Evolutionary conservation across 2,329 filamentous ascomycete species (phyloP).

Genomic region (Fusarium agapanthi): DNA sequence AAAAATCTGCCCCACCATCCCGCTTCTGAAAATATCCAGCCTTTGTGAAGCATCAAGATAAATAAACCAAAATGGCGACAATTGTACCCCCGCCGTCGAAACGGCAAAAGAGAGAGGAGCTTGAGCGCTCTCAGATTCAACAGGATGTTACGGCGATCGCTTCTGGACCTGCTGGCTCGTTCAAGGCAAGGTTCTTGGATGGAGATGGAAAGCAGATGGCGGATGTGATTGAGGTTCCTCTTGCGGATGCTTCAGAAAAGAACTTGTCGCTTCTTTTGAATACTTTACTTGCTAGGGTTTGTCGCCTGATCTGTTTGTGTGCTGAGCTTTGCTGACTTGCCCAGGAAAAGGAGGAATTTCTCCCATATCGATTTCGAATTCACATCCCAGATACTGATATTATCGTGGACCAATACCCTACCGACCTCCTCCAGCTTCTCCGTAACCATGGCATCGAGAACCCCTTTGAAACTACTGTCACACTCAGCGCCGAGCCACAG

Average conservation of each 20-base stretch:
- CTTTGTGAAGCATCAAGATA: conserved; percentile 3
- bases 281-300: conserved; percentile 79
- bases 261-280: conserved; percentile 90
- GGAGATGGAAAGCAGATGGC: conserved; percentile 76
- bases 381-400: conserved; percentile 63
- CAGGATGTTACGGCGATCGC: conserved; percentile 74
- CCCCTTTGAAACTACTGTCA: conserved; percentile 64
- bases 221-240: conserved; percentile 76
- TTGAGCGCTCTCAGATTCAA: conserved; percentile 76
- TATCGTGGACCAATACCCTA: conserved; percentile 65
- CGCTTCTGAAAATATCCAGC: conserved; percentile 15
- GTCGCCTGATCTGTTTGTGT: conserved; percentile 23
- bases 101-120: conserved; percentile 79
- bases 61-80: conserved; percentile 72
- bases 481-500: conserved; percentile 76
- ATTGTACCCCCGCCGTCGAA: conserved; percentile 86
- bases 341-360: conserved; percentile 64
- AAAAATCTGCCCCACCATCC: conserved; percentile 43
- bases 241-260: conserved; percentile 86
- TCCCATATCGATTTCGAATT: conserved; percentile 70
- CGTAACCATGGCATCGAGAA: conserved; percentile 65
- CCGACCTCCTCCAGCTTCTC: conserved; percentile 63
- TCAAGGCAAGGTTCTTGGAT: conserved; percentile 89
- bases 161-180: conserved; percentile 75
- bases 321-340: not conserved